Percentiles rank a stretch among this genome's conserved stretches.
Conservation (phyloP, 345 rosid genomes). For the Citrus reticulata region DNA sequence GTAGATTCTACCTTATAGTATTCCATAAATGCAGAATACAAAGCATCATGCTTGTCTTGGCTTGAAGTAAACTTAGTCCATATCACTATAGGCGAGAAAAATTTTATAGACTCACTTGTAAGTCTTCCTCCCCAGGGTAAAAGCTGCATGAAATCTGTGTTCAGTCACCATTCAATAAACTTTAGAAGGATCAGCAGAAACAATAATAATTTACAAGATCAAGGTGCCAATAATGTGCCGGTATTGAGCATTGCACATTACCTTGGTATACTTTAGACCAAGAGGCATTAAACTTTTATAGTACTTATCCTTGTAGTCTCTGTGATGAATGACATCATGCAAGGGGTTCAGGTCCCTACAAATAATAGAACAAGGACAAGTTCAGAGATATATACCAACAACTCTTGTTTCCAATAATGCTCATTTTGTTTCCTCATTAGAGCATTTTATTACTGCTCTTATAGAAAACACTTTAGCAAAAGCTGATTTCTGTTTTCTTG, state of each 20-base stretch:
- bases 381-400: background rate
- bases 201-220: background rate
- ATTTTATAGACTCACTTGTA: conserved; percentile 75
- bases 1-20: conserved; percentile 51
- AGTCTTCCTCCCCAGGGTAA: conserved; percentile 98
- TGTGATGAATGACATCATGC: conserved; percentile 47
- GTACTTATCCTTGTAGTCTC: conserved; percentile 74
- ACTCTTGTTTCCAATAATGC: background rate
- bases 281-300: conserved; percentile 55
- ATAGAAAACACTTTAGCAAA: too few species aligned
- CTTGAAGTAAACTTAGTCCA: conserved; percentile 61
- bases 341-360: conserved; percentile 91
- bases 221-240: background rate
- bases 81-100: conserved; percentile 71
- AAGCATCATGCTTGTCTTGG: conserved; percentile 33
- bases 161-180: conserved; percentile 33
- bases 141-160: conserved; percentile 61
- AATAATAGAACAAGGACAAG: conserved; percentile 8
- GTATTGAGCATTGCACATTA: conserved; percentile 22
- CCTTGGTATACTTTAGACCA: conserved; percentile 66
- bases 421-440: background rate
- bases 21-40: conserved; percentile 60
- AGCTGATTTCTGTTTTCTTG: too few species aligned
- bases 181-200: conserved; percentile 10
- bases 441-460: background rate